Evolutionary conservation across 495 filamentous ascomycete species (phyloP), one percentile per base, ranked within the genome.

Genomic region (Xylaria acuta): DNA sequence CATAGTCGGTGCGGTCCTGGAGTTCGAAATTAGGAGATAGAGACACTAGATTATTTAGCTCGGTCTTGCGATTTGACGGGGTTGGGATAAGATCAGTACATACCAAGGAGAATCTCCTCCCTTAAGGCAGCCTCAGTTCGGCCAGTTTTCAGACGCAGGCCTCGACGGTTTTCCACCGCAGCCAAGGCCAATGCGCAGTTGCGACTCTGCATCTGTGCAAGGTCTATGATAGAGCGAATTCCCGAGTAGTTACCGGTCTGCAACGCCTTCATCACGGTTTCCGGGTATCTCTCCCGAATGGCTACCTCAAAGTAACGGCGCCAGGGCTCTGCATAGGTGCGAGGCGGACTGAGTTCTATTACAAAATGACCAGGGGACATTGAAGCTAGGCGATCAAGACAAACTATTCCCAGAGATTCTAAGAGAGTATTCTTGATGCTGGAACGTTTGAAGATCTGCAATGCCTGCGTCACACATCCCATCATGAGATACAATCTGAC

Each of bases 301-400:
- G 71, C 78, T 27, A 75, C 71, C n/a, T 72, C 75, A 71, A 80
- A 83, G 68, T 87, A 83, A 2, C 72, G 74, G 72, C 81, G 75
- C 70, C 79, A 43, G 71, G 76, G 53, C 18, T 75, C 58, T 59
- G 78, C 27, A 1, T 70, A 64, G 12, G 80, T 80, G 5, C 67
- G 47, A 8, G 40, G 56, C 38, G 7, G 25, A 25, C 60, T 72
- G 0, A 59, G 20, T 22, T 69, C 47, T 32, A 74, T 25, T 25
- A 72, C 64, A 67, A 87, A 84, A 56, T 83, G 69, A 1, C 79
- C 82, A 0, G 86, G 86, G n/a, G 86, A 80, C 7, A 87, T 77
- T 16, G 78, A 81, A n/a, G 85, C 87, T 67, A 89, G 78, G 34
- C 87, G 79, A 75, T 89, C 87, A 40, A 84, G 81, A 38, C 84